Percentiles rank a stretch among this genome's conserved stretches.
Conservation (phyloP, 768 basidiomycete genomes). For the Xerocomellus amylosporus region DNA sequence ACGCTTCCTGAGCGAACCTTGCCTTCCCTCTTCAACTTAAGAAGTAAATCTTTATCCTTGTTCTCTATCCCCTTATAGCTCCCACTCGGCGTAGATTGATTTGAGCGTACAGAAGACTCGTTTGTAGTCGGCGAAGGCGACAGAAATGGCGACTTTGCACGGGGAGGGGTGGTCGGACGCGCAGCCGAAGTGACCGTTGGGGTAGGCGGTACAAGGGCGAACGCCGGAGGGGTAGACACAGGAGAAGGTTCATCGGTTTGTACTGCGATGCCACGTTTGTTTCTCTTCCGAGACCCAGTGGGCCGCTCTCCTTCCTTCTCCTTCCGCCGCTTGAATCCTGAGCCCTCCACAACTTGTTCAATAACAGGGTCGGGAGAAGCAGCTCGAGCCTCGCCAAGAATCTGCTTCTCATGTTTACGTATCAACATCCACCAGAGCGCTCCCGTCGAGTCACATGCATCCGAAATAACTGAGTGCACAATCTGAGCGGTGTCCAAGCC, state of each 20-base stretch:
- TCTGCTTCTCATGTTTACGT: constrained; percentile 68
- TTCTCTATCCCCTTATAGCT: constrained; percentile 49
- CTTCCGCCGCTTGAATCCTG: constrained; percentile 31
- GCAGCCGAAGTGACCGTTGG: constrained; percentile 48
- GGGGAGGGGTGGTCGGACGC: constrained; percentile 51
- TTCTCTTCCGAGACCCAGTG: constrained; percentile 23
- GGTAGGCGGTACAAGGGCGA: constrained; percentile 76
- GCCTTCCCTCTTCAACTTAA: constrained; percentile 48
- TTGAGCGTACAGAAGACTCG: constrained; percentile 50
- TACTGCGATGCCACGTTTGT: constrained; percentile 33
- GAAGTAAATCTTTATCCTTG: constrained; percentile 44
- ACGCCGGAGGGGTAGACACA: constrained; percentile 48
- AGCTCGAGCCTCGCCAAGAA: constrained; percentile 36
- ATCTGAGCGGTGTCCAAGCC: constrained; percentile 95
- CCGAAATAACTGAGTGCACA: constrained; percentile 85
- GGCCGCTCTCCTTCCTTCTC: constrained; percentile 25
- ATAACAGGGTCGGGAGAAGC: constrained; percentile 15
- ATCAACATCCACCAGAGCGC: constrained; percentile 97
- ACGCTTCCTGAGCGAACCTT: constrained; percentile 86
- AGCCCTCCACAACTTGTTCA: constrained; percentile 19
- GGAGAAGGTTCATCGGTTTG: constrained; percentile 44
- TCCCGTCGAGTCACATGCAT: constrained; percentile 90
- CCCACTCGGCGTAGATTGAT: constrained; percentile 68
- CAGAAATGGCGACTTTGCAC: constrained; percentile 49
- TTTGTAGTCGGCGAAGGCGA: constrained; percentile 56